These are phyloP conservation scores for Pyrus communis DNA, from an alignment of 306 rosid species.

Conservation along the genomic window DNA sequence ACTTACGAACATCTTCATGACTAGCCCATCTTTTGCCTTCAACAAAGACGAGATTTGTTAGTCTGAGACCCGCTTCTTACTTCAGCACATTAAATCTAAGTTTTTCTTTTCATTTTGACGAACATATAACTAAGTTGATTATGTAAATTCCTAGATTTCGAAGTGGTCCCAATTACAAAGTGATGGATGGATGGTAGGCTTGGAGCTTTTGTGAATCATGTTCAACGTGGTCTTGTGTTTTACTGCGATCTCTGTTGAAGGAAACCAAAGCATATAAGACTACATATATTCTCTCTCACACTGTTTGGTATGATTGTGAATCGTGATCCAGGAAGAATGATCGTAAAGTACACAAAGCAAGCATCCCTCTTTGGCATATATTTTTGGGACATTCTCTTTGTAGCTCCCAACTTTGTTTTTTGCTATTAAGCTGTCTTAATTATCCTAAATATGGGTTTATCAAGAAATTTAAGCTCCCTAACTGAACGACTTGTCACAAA, in stretches of 20 bases:
- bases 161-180: background rate
- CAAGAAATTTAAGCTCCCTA: background rate
- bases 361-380: constrained; percentile 53
- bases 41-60: too few species aligned
- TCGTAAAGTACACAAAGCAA: constrained; percentile 39
- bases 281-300: constrained; percentile 18
- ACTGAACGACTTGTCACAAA: background rate
- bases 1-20: too few species aligned
- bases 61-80: background rate
- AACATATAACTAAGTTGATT: too few species aligned
- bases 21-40: background rate
- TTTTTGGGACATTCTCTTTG: constrained; percentile 69
- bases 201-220: background rate
- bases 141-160: background rate
- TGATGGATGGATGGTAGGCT: background rate
- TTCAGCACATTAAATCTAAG: background rate
- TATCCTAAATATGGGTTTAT: background rate
- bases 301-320: constrained; percentile 36
- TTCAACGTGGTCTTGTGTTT: background rate
- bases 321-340: constrained; percentile 34
- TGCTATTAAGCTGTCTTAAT: constrained; percentile 1
- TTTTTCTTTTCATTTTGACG: too few species aligned
- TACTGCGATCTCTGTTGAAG: background rate
- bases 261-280: constrained; percentile 35
- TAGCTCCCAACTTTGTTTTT: constrained; percentile 37